A percentile compares a stretch with the other conserved stretches of the same genome.
Evolutionary conservation across 192 early-diverging fungal genomes (phyloP).

Genomic region (Dissophora globulifera): DNA sequence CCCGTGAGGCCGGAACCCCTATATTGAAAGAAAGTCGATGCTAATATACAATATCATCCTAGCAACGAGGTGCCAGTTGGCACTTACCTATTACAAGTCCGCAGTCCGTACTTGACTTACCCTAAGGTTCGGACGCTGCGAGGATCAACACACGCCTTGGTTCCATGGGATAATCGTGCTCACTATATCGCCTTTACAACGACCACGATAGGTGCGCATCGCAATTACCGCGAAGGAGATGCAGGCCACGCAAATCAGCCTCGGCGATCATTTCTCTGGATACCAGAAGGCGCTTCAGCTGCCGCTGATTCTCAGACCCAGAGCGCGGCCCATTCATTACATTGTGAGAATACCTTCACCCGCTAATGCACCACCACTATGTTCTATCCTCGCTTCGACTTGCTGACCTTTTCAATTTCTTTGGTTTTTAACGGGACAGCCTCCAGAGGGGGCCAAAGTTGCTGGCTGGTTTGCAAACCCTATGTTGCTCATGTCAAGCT

Average conservation of each 20-base stretch:
- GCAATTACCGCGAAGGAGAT: constrained; percentile 3
- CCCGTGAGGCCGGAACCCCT: too few relatives aligned
- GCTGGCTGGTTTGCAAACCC: constrained; percentile 26
- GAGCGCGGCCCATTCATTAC: constrained; percentile 29
- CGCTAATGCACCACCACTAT: too few relatives aligned
- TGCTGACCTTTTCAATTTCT: too few relatives aligned
- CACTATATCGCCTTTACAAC: too few relatives aligned
- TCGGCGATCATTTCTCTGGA: constrained; percentile 28
- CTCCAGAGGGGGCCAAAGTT: constrained; percentile 28
- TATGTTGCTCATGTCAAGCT: constrained; percentile 36
- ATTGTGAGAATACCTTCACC: too few relatives aligned
- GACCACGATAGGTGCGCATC: constrained; percentile 18
- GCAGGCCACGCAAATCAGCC: constrained; percentile 8
- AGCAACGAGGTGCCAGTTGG: constrained; percentile 22
- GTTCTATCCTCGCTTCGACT: too few relatives aligned
- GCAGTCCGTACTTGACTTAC: constrained; percentile 28
- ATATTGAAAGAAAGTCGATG: too few relatives aligned
- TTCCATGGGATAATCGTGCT: too few relatives aligned
- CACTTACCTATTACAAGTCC: constrained; percentile 22
- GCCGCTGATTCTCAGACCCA: constrained; percentile 21
- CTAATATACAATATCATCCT: neutral
- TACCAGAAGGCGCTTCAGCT: neutral
- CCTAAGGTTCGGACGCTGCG: constrained; percentile 19
- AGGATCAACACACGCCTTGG: too few relatives aligned
- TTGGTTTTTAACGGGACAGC: constrained; percentile 6